phyloP scores from a whole-genome alignment of 345 rosid genomes.

The Xanthoceras sorbifolium region DNA sequence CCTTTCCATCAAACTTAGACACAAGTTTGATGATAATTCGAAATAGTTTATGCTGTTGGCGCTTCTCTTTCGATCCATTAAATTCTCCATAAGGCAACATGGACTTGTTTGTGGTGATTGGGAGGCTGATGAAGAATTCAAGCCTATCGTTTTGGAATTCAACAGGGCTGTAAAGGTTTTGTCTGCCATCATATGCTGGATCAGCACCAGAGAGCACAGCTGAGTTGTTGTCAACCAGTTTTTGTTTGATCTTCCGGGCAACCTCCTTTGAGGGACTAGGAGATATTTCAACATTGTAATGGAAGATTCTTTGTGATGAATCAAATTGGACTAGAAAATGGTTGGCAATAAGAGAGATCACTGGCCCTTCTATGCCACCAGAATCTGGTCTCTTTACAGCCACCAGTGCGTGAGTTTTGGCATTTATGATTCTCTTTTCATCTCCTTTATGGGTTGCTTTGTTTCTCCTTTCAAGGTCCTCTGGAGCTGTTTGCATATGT shows the following conservation, averaged over 20 bases:
- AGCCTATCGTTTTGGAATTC: conserved; percentile 83
- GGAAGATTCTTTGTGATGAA: conserved; percentile 69
- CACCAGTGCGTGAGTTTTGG: conserved; percentile 42
- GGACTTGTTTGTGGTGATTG: conserved; percentile 56
- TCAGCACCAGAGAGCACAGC: conserved; percentile 55
- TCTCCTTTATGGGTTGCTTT: conserved; percentile 35
- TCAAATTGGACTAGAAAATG: conserved; percentile 86
- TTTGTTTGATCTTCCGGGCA: conserved; percentile 82
- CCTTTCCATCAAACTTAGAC: conserved; percentile 80
- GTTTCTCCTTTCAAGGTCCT: conserved; percentile 35
- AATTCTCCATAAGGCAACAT: conserved; percentile 27
- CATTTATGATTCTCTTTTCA: conserved; percentile 41
- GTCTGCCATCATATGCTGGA: conserved; percentile 87
- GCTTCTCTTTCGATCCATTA: conserved; percentile 50
- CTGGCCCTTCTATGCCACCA: conserved; percentile 81
- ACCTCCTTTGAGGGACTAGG: conserved; percentile 81
- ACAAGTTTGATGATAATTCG: conserved; percentile 73
- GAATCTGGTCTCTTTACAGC: conserved; percentile 78
- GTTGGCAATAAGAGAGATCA: conserved; percentile 81
- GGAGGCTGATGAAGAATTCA: conserved; percentile 83
- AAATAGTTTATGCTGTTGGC: conserved; percentile 61
- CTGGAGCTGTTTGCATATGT: conserved; percentile 42
- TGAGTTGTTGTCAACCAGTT: conserved; percentile 64
- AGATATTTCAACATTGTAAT: conserved; percentile 84
- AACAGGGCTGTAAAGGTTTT: conserved; percentile 79